Base-by-base conservation (phyloP, 2,329 filamentous ascomycete genomes). In the Biscogniauxia marginata region DNA sequence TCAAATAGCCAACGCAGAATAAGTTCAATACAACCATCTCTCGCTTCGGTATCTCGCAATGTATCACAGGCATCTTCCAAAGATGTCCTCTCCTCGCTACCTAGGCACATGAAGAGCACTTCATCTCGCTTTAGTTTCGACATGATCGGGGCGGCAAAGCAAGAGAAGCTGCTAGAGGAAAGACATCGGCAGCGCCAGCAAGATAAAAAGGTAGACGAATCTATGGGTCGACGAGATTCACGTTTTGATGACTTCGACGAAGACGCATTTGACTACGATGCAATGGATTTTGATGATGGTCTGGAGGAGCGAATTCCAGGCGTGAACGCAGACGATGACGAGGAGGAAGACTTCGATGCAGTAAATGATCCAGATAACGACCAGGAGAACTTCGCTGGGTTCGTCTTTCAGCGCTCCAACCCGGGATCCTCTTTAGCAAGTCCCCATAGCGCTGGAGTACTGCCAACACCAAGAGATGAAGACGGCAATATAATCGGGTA, bases 41-140 rank as follows among this genome's bases (percentile, higher is more conserved):
- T 69, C 19, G 72, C 74, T n/a, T 73, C 70, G 1, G 73, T 76
- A 16, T 83, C 84, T 1, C 77, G 81, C 39, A 81, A 83, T 53
- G 67, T 78, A 3, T 86, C 81, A 0, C 77, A 77, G 3, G 67
- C 75, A 11, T 83, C 82, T 0, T 68, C 69, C 7, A 77, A 75
- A 53, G 75, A 76, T 30, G 71, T 75, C 1, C 70, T 78, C 2
- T 81, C 79, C 6, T 77, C 80, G 1, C 58, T 87, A 30, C 85
- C 84, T 2, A 82, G 75, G 57, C 84, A 87, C 59, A 87, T 88
- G 84, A 88, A 87, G 72, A 92, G 89, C 69, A 90, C 87, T 9
- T 90, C 89, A 0, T 91, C 88, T 0, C 79, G 90, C 13, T 93
- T 93, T 68, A 93, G 89, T 65, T 93, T 93, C 66, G 89, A 93